A percentile compares a stretch with the other conserved stretches of the same genome.
These are phyloP conservation scores for Pyricularia sp. DNA, from an alignment of 2,329 filamentous ascomycete species.

Conservation along the genomic window DNA sequence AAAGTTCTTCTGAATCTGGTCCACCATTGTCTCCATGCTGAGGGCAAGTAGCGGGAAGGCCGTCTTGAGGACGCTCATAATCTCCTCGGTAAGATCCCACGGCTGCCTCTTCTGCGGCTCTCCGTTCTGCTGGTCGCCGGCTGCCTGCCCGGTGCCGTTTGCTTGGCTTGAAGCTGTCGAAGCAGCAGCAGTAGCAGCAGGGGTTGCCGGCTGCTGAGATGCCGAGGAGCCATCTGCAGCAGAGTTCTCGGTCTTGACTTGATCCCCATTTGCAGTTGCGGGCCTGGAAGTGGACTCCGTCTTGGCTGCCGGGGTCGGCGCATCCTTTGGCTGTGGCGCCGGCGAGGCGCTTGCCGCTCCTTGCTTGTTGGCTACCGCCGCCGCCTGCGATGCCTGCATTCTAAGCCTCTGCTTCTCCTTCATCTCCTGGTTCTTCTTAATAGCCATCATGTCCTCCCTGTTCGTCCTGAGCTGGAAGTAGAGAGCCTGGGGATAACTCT, in stretches of 20 bases:
- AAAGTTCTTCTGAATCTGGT: constrained; percentile 98
- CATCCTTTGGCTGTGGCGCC: constrained; percentile 43
- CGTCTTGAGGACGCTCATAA: constrained; percentile 91
- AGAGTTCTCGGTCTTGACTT: constrained; percentile 32
- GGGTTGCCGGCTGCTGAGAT: constrained; percentile 5
- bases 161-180: constrained; percentile 10
- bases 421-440: constrained; percentile 79
- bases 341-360: constrained; percentile 20
- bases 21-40: constrained; percentile 99
- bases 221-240: constrained; percentile 9
- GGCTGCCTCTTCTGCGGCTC: constrained; percentile 61
- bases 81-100: constrained; percentile 94
- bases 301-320: constrained; percentile 19
- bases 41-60: constrained; percentile 91
- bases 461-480: constrained; percentile 94
- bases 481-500: constrained; percentile 87
- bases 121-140: constrained; percentile 18
- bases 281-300: constrained; percentile 34
- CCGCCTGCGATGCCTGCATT: constrained; percentile 17
- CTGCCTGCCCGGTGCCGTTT: constrained; percentile 16
- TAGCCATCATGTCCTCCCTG: constrained; percentile 83
- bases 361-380: constrained; percentile 5
- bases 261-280: constrained; percentile 39
- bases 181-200: constrained; percentile 8
- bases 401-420: constrained; percentile 54